Conservation (phyloP, 2,329 filamentous ascomycete species). For the Alternaria atra region DNA sequence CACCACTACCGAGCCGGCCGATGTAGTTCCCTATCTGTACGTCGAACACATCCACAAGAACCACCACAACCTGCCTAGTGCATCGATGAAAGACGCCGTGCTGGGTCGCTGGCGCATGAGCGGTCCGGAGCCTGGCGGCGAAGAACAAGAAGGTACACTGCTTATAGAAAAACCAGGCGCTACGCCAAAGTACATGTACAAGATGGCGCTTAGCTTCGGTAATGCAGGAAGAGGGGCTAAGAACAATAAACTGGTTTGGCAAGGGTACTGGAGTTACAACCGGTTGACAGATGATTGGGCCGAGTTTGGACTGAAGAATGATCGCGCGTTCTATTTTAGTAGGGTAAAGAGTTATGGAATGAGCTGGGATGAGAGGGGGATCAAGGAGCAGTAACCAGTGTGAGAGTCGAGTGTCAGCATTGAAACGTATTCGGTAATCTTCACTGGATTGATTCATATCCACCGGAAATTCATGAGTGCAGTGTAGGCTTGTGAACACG, state of each 20-base stretch:
- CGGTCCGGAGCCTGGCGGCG: conserved; percentile 52
- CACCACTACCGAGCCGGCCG: conserved; percentile 81
- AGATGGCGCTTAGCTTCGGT: conserved; percentile 78
- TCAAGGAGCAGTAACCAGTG: conserved; percentile 8
- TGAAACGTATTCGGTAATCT: not conserved
- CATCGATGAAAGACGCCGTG: conserved; percentile 74
- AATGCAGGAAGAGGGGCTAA: conserved; percentile 67
- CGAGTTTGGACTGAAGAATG: conserved; percentile 75
- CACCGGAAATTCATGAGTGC: not conserved
- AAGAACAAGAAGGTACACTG: conserved; percentile 56
- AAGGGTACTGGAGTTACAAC: conserved; percentile 91
- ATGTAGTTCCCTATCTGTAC: conserved; percentile 85
- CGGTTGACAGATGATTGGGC: conserved; percentile 88
- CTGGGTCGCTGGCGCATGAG: conserved; percentile 73
- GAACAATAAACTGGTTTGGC: conserved; percentile 91
- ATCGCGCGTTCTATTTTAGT: conserved; percentile 68
- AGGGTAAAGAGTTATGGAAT: conserved; percentile 68
- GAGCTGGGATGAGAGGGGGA: conserved; percentile 37
- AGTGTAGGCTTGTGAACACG: not conserved
- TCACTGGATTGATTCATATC: not conserved
- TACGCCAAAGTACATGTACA: conserved; percentile 80
- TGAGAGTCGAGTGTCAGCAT: not conserved
- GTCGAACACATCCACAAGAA: conserved; percentile 68
- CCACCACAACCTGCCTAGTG: conserved; percentile 54
- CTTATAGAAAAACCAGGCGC: conserved; percentile 88